Base-by-base conservation (phyloP, 2,329 filamentous ascomycete species). In the Davidsoniella eucalypti region DNA sequence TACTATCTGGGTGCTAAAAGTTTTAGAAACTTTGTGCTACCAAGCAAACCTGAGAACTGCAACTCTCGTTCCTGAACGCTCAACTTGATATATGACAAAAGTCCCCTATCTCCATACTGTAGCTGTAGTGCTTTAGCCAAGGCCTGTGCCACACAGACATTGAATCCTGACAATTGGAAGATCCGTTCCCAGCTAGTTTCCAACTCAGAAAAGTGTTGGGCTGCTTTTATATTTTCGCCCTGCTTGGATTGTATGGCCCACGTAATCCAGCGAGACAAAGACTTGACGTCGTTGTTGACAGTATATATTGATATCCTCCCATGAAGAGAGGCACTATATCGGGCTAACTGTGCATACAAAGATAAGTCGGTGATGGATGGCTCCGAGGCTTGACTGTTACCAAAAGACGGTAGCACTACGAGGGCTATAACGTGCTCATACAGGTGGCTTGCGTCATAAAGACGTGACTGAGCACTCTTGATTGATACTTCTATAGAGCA, bases 231-330 rank as follows among this genome's bases (percentile, higher is more conserved):
- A 2, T 57, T 53, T 10, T 58, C 54, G 0, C 56, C 43, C 9
- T 57, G 63, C 57, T 71, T 67, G 6, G 70, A 70, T 16, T 70
- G 67, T 42, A 82, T 70, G 0, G 70, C 58, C 1, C 67, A 68
- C 0, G 73, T 62, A 1, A 76, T 63, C 78, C 79, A 83, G 49
- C 62, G 67, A 1, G 70, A 67, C 5, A 80, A 58, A 0, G 68
- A 71, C 18, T 66, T 60, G 16, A 68, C 63, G 0, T 69, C 70
- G 0, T 76, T 76, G 1, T 69, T 67, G 1, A 77, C 62, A 36
- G 75, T 72, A 26, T 66, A 63, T 0, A 70, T 63, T 1, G 61
- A 61, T 1, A 72, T 59, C 1, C 60, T 58, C 5, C 60, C 61
- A 5, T 63, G 57, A 2, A 76, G 58, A 0, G 61, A 65, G 0